Evolutionary conservation across 345 rosid species (phyloP), one percentile per base, ranked within the genome.

Genomic region (Eutrema yunnanense): DNA sequence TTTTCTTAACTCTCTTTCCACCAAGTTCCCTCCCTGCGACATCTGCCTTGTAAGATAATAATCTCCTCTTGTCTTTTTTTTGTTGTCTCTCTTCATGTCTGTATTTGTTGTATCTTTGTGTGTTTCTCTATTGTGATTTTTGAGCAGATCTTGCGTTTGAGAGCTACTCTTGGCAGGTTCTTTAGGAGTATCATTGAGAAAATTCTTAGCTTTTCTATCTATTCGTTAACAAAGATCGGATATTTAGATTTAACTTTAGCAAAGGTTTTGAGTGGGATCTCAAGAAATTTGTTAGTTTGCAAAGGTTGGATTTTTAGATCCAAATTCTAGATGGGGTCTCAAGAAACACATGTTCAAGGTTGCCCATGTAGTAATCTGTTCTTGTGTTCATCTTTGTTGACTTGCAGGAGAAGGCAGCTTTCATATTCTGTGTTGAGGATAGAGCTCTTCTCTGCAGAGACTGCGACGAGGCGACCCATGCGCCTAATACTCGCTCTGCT

Each of bases 401-500:
- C 75, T 76, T 74, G 50, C 89, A 95, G 97, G 99, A 91, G 81
- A 95, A 88, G 85, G 51, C 94, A 26, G 99, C 99, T 50, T 90
- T 95, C 84, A 92, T 92, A 58, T 95, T 92, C 83, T 95, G 99
- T 70, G 97, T 95, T 10, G 99, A 95, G 78, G 99, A 95, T 74
- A 87, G 96, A 75, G 96, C 97, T 16, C 93, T 95, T 37, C 84
- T 95, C 65, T 95, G 99, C 52, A 84, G 73, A 83, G 93, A 92
- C 62, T 95, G 99, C 3, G 96, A 95, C 29, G 89, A 87, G 51
- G 84, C 92, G 0, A 85, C 91, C 46, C 99, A 95, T 81, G 81
- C 90, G 4, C 84, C 88, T 4, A 86, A 90, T 54, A 92, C 86
- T 73, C 96, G 85, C 27, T 82, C 99, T 8, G 99, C 92, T 1